Conservation (phyloP, 1,139 yeast genomes). For the Yamadazyma diddensiae region DNA sequence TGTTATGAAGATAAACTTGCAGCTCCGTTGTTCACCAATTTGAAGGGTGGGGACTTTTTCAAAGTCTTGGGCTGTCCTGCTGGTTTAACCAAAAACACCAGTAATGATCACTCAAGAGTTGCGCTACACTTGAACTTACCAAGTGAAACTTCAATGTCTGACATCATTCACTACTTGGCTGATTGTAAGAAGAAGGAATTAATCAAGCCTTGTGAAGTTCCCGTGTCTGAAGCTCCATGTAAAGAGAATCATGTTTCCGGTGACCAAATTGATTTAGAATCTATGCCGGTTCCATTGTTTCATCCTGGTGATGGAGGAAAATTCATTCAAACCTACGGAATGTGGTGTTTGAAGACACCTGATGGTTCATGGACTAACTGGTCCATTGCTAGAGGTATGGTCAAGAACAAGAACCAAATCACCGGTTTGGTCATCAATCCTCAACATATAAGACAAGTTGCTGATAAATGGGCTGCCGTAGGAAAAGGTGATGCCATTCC, state of each 20-base stretch:
- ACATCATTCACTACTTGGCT: constrained; percentile 1
- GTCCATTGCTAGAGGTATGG: constrained; percentile 3
- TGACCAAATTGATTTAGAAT: constrained; percentile 1
- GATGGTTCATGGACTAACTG: constrained; percentile 1
- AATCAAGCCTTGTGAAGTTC: not conserved
- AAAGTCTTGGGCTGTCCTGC: constrained; percentile 2
- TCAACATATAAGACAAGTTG: constrained; percentile 1
- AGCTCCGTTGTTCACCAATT: constrained; percentile 1
- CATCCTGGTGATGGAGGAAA: constrained; percentile 2
- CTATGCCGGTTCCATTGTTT: constrained; percentile 1
- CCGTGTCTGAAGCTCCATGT: constrained; percentile 1
- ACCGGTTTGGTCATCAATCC: constrained; percentile 1
- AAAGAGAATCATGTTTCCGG: constrained; percentile 1
- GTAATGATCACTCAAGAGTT: constrained; percentile 2
- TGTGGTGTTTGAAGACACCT: constrained; percentile 2
- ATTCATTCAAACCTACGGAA: constrained; percentile 1
- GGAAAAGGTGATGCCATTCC: constrained; percentile 2
- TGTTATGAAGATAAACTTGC: constrained; percentile 2
- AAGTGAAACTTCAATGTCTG: constrained; percentile 1
- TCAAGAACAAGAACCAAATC: constrained; percentile 1
- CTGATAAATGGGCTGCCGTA: constrained; percentile 1
- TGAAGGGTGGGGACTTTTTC: constrained; percentile 1
- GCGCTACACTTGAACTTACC: constrained; percentile 2
- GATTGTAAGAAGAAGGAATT: constrained; percentile 1
- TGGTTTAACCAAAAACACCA: constrained; percentile 1